These are phyloP conservation scores for Aureobasidium sp. DNA, from an alignment of 2,329 filamentous ascomycete species.

Conservation along the genomic window DNA sequence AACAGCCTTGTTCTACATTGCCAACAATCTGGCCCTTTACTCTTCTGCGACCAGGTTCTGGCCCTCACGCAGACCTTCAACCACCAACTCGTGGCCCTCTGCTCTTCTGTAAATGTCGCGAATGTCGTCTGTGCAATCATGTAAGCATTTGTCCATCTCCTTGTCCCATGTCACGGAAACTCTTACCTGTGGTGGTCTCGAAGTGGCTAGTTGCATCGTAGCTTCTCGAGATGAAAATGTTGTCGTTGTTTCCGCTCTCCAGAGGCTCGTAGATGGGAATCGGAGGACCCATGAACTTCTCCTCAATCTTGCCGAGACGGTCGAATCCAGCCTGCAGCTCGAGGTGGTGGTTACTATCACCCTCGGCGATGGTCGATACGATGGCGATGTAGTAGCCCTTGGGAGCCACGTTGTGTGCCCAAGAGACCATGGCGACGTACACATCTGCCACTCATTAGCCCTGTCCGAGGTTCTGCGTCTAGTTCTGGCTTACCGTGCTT, in stretches of 20 bases:
- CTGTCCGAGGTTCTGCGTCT: background rate
- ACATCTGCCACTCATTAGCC: constrained; percentile 56
- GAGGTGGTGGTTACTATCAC: constrained; percentile 83
- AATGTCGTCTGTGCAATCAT: constrained; percentile 64
- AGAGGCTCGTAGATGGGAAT: constrained; percentile 92
- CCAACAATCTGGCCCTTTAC: constrained; percentile 11
- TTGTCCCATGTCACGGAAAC: background rate
- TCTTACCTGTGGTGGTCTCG: constrained; percentile 70
- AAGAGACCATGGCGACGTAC: constrained; percentile 93
- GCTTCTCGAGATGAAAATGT: constrained; percentile 96
- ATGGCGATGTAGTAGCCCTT: constrained; percentile 99
- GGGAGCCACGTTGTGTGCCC: constrained; percentile 95
- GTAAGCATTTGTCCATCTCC: background rate
- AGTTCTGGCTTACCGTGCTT: constrained; percentile 69
- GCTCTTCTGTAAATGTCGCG: constrained; percentile 84
- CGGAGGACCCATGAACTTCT: constrained; percentile 90
- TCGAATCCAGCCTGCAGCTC: constrained; percentile 91
- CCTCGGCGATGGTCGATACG: constrained; percentile 94
- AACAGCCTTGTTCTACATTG: background rate
- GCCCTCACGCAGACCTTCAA: constrained; percentile 78
- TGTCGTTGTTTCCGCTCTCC: constrained; percentile 74
- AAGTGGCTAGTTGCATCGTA: constrained; percentile 98
- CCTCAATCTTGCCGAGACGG: constrained; percentile 85
- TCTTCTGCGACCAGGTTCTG: constrained; percentile 64
- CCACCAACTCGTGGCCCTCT: constrained; percentile 76